Conservation (phyloP, 1,139 yeast genomes). For the Eremothecium gossypii region DNA sequence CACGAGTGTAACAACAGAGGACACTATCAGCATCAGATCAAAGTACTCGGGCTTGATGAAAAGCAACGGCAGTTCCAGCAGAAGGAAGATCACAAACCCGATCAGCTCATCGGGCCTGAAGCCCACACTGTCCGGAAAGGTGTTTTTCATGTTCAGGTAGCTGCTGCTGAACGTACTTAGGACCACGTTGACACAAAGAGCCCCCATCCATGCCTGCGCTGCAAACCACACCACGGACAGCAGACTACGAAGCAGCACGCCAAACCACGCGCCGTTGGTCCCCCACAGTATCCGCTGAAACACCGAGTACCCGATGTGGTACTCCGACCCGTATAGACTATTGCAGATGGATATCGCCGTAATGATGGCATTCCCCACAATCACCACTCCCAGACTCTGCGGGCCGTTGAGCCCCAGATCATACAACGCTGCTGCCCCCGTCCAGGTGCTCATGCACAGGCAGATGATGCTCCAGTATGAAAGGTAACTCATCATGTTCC, state of each 20-base stretch:
- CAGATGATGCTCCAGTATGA: conserved; percentile 32
- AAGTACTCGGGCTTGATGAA: conserved; percentile 10
- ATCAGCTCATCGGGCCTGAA: conserved; percentile 27
- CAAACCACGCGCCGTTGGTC: conserved; percentile 30
- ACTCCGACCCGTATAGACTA: conserved; percentile 31
- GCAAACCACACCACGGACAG: conserved; percentile 33
- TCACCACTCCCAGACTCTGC: conserved; percentile 31
- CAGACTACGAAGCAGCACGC: conserved; percentile 30
- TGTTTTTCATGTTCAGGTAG: conserved; percentile 24
- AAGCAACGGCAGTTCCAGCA: conserved; percentile 24
- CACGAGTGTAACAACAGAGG: conserved; percentile 9
- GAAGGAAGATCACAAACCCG: conserved; percentile 27
- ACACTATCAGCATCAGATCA: conserved; percentile 4
- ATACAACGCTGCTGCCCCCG: conserved; percentile 28
- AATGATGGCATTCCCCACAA: conserved; percentile 30
- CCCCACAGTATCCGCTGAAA: conserved; percentile 33
- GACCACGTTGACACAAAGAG: conserved; percentile 24
- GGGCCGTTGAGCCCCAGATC: conserved; percentile 30
- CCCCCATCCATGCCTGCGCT: conserved; percentile 30
- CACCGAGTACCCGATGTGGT: conserved; percentile 34
- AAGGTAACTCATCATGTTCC: conserved; percentile 31
- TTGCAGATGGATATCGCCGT: conserved; percentile 25
- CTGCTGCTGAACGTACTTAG: conserved; percentile 23
- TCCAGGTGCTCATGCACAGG: conserved; percentile 28
- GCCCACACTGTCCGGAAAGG: conserved; percentile 24